Evolutionary conservation across 352 stramenopile genomes (phyloP).

Genomic region (Globisporangium apiculatum): DNA sequence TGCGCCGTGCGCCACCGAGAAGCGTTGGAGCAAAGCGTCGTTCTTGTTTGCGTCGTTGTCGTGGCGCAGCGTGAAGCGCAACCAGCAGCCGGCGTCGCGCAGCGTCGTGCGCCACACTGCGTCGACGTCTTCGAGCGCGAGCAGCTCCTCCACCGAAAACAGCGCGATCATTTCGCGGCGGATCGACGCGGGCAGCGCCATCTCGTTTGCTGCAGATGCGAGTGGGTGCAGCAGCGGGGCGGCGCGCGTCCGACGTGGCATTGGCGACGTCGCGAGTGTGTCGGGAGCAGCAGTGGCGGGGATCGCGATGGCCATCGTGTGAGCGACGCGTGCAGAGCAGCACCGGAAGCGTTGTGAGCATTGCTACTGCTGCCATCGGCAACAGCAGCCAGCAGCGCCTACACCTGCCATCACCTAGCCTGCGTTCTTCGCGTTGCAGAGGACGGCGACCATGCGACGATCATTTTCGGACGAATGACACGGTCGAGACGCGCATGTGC

Average conservation of each 20-base stretch:
- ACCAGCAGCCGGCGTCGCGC: slow-evolving; percentile 23
- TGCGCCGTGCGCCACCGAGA: slow-evolving; percentile 30
- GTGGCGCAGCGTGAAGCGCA: slow-evolving; percentile 22
- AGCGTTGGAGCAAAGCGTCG: slow-evolving; percentile 16
- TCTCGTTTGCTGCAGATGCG: neutral
- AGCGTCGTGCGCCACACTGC: slow-evolving; percentile 27
- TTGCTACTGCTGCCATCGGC: neutral
- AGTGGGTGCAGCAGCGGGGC: neutral
- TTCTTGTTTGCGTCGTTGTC: slow-evolving; percentile 23
- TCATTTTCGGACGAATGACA: too few species aligned
- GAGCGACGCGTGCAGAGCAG: neutral
- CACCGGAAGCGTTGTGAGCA: neutral
- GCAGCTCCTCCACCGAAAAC: slow-evolving; percentile 40
- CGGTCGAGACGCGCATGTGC: too few species aligned
- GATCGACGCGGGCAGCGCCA: slow-evolving; percentile 21
- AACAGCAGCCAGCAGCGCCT: too few species aligned
- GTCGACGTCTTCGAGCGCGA: slow-evolving; percentile 42
- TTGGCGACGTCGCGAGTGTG: neutral
- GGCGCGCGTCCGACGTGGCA: too few species aligned
- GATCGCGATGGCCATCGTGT: neutral
- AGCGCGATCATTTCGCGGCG: slow-evolving; percentile 37
- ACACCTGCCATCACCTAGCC: too few species aligned
- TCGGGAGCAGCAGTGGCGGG: too few species aligned
- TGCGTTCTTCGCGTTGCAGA: too few species aligned
- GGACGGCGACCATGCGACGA: too few species aligned